phyloP scores from a whole-genome alignment of 768 basidiomycete genomes.

The Suillus americanus region DNA sequence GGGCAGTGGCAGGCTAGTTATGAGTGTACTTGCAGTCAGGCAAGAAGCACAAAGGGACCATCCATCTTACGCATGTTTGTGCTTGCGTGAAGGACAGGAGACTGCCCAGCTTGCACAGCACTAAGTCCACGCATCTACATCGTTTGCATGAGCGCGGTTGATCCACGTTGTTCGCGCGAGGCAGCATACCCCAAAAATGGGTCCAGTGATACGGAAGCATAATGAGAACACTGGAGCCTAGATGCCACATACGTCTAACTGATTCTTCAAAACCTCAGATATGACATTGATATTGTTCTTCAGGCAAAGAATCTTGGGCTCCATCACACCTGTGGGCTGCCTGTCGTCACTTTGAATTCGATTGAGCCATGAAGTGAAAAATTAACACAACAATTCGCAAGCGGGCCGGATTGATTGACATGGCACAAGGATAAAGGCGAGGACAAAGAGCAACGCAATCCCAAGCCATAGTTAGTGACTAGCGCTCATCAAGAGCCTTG shows the following conservation, averaged over 20 bases:
- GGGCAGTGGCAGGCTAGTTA: conserved; percentile 8
- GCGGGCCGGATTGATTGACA: not conserved
- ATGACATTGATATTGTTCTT: not conserved
- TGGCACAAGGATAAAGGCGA: not conserved
- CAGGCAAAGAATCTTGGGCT: not conserved
- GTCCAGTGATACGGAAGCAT: not conserved
- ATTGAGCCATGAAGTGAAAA: not conserved
- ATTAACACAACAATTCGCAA: not conserved
- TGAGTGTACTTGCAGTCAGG: conserved; percentile 17
- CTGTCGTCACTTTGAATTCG: not conserved
- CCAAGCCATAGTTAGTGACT: no score
- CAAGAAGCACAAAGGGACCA: conserved; percentile 19
- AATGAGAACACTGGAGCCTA: not conserved
- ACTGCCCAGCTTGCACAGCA: conserved; percentile 21
- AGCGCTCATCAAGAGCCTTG: no score
- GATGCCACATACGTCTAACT: not conserved
- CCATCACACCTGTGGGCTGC: no score
- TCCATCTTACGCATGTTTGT: conserved; percentile 25
- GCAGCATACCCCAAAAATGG: not conserved
- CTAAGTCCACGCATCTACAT: conserved; percentile 30
- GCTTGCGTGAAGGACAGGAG: conserved; percentile 10
- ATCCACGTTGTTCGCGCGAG: conserved; percentile 30
- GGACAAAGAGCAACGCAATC: not conserved
- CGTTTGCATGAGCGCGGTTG: conserved; percentile 16
- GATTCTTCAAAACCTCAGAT: not conserved